A percentile compares a stretch with the other conserved stretches of the same genome.
Conservation (phyloP, 371 early-diverging fungal species). For the Syncephalis fuscata region DNA sequence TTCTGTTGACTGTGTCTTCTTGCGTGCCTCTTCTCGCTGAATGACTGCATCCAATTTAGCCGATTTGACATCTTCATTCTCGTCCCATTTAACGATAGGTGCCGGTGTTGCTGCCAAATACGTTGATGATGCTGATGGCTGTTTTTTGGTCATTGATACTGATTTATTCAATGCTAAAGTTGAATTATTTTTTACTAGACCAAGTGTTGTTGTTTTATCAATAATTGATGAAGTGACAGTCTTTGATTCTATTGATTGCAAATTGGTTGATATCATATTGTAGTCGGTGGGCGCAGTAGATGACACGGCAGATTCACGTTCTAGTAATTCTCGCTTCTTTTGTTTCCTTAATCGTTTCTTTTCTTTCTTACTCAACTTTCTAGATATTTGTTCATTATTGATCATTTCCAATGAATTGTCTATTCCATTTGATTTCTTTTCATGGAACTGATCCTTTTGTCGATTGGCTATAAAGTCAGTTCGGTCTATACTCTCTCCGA, state of each 20-base stretch:
- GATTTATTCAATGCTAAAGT: no score
- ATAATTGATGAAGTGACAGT: no score
- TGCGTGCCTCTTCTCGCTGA: conserved; percentile 7
- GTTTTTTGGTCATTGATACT: no score
- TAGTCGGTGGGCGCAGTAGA: conserved; percentile 6
- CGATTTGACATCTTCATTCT: conserved; percentile 24
- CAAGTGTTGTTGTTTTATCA: no score
- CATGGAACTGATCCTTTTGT: no score
- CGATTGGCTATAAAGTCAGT: no score
- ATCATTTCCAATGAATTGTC: background rate
- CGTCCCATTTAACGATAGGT: conserved; percentile 17
- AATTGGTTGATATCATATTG: conserved; percentile 1
- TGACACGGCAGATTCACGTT: background rate
- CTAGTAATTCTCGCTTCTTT: background rate
- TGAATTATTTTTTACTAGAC: no score
- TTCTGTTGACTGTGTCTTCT: background rate
- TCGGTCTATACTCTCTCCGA: no score
- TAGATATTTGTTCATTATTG: background rate
- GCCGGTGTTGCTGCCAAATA: background rate
- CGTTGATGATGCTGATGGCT: no score
- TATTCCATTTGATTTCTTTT: no score
- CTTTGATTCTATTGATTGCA: no score
- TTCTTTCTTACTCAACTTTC: conserved; percentile 6
- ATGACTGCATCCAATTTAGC: conserved; percentile 14
- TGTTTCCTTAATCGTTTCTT: conserved; percentile 2